Evolutionary conservation across 2,329 filamentous ascomycete species (phyloP).

Genomic region (Ophiostoma novo-ulmi): DNA sequence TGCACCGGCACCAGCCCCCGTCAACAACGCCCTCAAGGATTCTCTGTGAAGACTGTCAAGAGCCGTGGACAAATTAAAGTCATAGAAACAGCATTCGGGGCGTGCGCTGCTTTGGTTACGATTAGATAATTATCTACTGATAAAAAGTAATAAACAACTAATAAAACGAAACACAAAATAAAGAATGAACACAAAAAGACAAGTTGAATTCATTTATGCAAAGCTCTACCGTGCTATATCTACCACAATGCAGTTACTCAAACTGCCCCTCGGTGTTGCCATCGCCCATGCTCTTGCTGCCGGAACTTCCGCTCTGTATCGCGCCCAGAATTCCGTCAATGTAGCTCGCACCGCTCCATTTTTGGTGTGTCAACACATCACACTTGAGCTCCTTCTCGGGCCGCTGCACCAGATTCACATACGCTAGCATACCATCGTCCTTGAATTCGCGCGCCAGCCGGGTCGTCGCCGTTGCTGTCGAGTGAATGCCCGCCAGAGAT

Average conservation of each 20-base stretch:
- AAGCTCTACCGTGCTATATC: no score
- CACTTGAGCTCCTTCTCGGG: constrained; percentile 86
- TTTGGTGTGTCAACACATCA: constrained; percentile 93
- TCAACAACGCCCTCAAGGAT: constrained; percentile 54
- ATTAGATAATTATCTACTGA: not conserved
- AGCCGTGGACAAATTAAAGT: not conserved
- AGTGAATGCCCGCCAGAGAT: constrained; percentile 61
- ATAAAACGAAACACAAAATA: not conserved
- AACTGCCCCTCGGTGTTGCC: constrained; percentile 82
- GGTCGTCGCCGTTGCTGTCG: constrained; percentile 58
- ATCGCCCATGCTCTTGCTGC: constrained; percentile 89
- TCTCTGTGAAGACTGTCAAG: constrained; percentile 14
- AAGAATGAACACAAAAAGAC: not conserved
- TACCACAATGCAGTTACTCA: constrained; percentile 20
- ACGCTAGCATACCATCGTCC: constrained; percentile 90
- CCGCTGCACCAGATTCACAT: constrained; percentile 87
- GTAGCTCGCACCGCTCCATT: constrained; percentile 66
- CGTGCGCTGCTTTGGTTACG: constrained; percentile 1
- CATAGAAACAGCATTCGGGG: not conserved
- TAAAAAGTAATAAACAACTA: not conserved
- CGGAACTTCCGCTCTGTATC: constrained; percentile 85
- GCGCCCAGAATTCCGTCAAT: constrained; percentile 86
- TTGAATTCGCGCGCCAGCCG: constrained; percentile 81
- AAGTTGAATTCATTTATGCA: not conserved
- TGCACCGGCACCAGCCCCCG: constrained; percentile 47